Evolutionary conservation across 225 moss, liverwort and hornwort genomes (phyloP), one percentile per base, ranked within the genome.

Genomic region (Polytrichum commune): DNA sequence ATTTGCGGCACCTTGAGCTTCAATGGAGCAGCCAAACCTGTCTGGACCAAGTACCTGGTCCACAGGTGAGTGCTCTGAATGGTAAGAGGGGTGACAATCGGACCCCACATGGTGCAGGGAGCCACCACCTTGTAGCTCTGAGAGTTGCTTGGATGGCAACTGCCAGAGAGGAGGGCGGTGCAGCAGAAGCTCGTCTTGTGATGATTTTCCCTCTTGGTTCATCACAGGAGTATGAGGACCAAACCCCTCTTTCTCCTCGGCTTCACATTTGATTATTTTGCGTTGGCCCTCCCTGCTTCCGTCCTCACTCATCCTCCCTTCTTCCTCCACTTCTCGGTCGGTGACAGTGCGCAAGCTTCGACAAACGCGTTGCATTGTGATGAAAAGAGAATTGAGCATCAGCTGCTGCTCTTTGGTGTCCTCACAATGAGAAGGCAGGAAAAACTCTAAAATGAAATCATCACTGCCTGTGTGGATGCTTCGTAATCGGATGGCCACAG

Each of bases 281-380:
- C 69, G 28, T 24, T 74, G 55, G 20, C 6, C 54, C 29, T 62
- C 73, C 13, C 46, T 9, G 24, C 6, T 29, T 62, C 54, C 81
- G 10, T 56, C 35, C 70, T 53, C 67, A 19, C 66, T 77, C 19
- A 33, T 55, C 13, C 24, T 69, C 54, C 60, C 74, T 66, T 85
- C 93, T 73, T 91, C 90, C 27, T 90, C 86, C 32, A 94, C 73
- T 76, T 94, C 93, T 71, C 74, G 83, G 38, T 83, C 79, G n/a
- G 88, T 88, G 27, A 94, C 88, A 29, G 93, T 94, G 53, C 93
- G 84, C 75, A 94, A 78, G 72, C 91, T 94, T 71, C 90, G 83
- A 71, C 91, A 94, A 26, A 91, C 86, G 63, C 90, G 83, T 75
- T 91, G 91, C 93, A 94, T 94, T 63, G 93, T 94, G 77, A 94